phyloP scores from a whole-genome alignment of 2,329 filamentous ascomycete genomes.

The Paraphoma chrysanthemicola region DNA sequence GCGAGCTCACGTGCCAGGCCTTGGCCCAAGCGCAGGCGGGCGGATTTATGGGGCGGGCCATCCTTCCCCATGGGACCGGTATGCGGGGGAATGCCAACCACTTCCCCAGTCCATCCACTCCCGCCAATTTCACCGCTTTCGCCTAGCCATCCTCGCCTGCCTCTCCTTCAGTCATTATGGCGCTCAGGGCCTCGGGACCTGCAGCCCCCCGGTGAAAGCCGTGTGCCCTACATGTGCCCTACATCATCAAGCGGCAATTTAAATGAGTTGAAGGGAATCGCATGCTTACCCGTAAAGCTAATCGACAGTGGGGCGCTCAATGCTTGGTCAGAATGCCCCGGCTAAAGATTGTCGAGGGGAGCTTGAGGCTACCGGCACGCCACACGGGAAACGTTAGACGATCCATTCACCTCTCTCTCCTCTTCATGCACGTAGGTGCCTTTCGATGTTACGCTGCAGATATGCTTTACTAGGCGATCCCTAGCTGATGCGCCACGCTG shows the following conservation, averaged over 20 bases:
- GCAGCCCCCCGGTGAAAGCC: background rate
- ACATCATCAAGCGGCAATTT: background rate
- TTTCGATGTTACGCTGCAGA: background rate
- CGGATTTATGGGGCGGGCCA: background rate
- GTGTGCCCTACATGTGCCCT: background rate
- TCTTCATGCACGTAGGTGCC: background rate
- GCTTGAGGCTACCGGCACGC: background rate
- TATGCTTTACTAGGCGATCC: background rate
- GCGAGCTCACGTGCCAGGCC: conserved; percentile 5
- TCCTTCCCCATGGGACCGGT: background rate
- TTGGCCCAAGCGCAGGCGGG: background rate
- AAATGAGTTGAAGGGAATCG: background rate
- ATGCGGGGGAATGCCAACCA: background rate
- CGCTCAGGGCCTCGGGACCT: background rate
- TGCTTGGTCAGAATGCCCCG: conserved; percentile 1
- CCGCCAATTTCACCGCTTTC: background rate
- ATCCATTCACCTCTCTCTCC: background rate
- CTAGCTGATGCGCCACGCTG: background rate
- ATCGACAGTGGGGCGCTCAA: background rate
- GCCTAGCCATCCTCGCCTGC: background rate
- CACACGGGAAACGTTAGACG: conserved; percentile 21
- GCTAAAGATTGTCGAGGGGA: conserved; percentile 13
- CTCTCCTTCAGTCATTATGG: background rate
- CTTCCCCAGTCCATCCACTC: background rate
- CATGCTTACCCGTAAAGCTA: background rate